Conservation (phyloP, 129 eudicot species). For the Heracleum sosnowskyi region DNA sequence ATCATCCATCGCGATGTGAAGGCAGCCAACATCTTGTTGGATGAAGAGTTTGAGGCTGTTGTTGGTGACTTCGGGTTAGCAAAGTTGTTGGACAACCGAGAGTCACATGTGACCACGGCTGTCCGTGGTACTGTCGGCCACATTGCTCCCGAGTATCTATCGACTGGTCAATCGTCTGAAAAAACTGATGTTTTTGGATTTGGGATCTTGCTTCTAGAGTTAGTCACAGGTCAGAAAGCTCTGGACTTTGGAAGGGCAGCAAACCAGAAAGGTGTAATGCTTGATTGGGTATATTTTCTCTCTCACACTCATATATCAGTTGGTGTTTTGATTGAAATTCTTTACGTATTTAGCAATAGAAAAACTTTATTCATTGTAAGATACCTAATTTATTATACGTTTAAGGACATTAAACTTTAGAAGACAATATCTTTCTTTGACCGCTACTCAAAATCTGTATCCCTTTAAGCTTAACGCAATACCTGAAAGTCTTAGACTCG, state of each 20-base stretch:
- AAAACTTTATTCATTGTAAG: background rate
- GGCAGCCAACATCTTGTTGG: constrained; percentile 91
- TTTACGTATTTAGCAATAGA: background rate
- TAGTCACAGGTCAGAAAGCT: constrained; percentile 86
- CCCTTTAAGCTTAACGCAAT: background rate
- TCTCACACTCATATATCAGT: background rate
- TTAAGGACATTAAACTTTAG: background rate
- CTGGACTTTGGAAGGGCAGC: constrained; percentile 75
- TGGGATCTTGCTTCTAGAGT: constrained; percentile 85
- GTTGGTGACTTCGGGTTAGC: constrained; percentile 98
- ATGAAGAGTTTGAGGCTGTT: constrained; percentile 94
- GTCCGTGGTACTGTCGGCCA: constrained; percentile 98
- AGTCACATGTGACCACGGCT: constrained; percentile 94
- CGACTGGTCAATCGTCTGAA: constrained; percentile 88
- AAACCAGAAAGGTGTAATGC: constrained; percentile 75
- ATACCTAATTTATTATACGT: background rate
- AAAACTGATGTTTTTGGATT: constrained; percentile 96
- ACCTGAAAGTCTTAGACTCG: background rate
- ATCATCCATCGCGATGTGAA: constrained; percentile 96
- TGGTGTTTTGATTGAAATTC: background rate
- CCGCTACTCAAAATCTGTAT: background rate
- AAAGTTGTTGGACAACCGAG: constrained; percentile 79
- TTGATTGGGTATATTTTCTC: constrained; percentile 70
- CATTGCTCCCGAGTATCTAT: constrained; percentile 92
- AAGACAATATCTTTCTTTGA: background rate